Evolutionary conservation across 1,284 basidiomycete species (phyloP).

Genomic region (Leccinum subspadiceum): DNA sequence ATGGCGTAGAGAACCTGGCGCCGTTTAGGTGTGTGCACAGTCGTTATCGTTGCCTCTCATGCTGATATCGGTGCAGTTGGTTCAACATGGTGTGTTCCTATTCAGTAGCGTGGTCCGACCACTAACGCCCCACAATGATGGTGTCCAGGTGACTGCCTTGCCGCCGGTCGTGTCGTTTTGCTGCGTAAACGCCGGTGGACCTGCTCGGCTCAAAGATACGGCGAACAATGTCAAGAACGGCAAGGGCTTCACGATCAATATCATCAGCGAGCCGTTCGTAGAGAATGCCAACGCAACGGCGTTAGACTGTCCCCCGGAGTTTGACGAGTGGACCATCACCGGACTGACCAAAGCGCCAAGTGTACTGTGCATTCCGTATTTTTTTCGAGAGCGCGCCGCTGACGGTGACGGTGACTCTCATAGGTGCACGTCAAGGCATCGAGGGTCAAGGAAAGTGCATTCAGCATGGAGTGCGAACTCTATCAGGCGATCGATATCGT

Average conservation of each 20-base stretch:
- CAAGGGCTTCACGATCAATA: conserved; percentile 65
- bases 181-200: conserved; percentile 30
- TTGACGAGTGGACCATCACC: conserved; percentile 65
- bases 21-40: conserved; percentile 46
- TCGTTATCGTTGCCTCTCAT: conserved; percentile 1
- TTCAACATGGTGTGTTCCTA: conserved; percentile 42
- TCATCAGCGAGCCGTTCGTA: conserved; percentile 70
- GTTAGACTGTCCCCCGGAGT: conserved; percentile 55
- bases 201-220: conserved; percentile 52
- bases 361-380: conserved; percentile 32
- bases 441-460: conserved; percentile 68
- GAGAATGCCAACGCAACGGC: conserved; percentile 62
- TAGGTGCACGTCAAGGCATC: conserved; percentile 57
- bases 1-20: conserved; percentile 59
- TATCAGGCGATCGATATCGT: conserved; percentile 46
- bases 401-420: background rate
- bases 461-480: conserved; percentile 71
- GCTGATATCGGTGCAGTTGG: conserved; percentile 32
- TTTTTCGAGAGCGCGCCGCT: background rate
- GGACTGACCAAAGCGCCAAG: conserved; percentile 60
- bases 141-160: conserved; percentile 40
- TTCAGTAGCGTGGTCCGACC: background rate
- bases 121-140: background rate
- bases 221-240: conserved; percentile 55
- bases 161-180: conserved; percentile 62